Evolutionary conservation across 73 alveolate species (phyloP).

Genomic region (Loxodes magnus): DNA sequence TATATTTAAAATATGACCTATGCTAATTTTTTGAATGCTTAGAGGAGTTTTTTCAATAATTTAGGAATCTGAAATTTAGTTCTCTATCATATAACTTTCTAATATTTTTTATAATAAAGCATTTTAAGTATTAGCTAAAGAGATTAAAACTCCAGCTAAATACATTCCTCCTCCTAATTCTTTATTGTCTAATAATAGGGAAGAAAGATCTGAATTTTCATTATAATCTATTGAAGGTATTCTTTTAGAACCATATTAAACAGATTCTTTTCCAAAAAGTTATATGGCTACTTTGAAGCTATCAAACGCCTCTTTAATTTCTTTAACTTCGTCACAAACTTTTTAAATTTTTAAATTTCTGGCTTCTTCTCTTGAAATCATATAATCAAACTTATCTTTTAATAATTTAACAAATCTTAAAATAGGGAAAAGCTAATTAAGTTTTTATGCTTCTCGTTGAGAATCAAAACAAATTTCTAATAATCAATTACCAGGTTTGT

Average conservation of each 20-base stretch:
- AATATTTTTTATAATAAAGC: background rate
- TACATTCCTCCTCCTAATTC: constrained; percentile 10
- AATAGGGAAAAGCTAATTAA: background rate
- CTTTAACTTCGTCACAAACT: background rate
- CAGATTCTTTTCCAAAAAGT: background rate
- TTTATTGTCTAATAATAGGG: constrained; percentile 9
- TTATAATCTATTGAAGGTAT: background rate
- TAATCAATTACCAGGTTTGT: background rate
- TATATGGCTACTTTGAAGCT: constrained; percentile 1
- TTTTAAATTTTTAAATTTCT: background rate
- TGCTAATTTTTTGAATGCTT: background rate
- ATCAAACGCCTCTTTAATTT: background rate
- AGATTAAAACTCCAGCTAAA: constrained; percentile 3
- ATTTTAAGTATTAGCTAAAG: background rate
- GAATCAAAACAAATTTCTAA: constrained; percentile 2
- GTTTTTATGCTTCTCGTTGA: background rate
- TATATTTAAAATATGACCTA: background rate
- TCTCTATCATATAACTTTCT: background rate
- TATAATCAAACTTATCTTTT: background rate
- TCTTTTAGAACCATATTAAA: background rate
- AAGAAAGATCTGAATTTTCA: background rate
- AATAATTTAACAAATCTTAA: background rate
- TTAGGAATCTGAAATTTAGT: background rate
- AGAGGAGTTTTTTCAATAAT: background rate
- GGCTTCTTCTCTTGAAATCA: constrained; percentile 9